Base-by-base conservation (phyloP, 345 rosid species). In the Melaleuca quinquenervia region DNA sequence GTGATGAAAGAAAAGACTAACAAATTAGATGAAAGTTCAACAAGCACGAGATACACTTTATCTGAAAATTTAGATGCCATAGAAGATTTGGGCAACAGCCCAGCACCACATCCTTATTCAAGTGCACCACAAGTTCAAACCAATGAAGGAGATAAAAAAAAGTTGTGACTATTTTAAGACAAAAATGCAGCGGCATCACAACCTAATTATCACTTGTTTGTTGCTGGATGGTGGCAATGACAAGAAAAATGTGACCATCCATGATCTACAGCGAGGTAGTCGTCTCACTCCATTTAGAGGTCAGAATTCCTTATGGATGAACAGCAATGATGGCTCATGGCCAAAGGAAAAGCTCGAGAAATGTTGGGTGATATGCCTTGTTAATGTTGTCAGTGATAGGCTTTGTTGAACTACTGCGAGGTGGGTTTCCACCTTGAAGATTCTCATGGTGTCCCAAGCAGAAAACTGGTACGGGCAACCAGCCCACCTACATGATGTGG, bases 401-500 rank as follows among this genome's bases (percentile, higher is more conserved):
- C 84, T 82, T n/a, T 16, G 45, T n/a, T 11, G 22, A 24, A 13
- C 20, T 24, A 82, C 21, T 54, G 26, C 4, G 0, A 10, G 3
- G 13, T 22, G 1, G 12, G 11, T 82, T 62, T 82, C 78, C 26
- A 21, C 26, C 10, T 12, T 18, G 44, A 27, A 84, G 20, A 41
- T 56, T 26, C 36, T 54, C 27, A 50, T 84, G 32, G 36, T 60
- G n/a, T 58, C 48, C 16, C 41, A 52, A 24, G 3, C 0, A 54
- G 0, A 22, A 0, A 5, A 54, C 0, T 54, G n/a, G 41, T 41
- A 41, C 41, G 4, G 41, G 41, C 2, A 4, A 41, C 41, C 4
- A 41, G 41, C 41, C 41, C 41, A 41, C 4, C 41, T 2, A 41
- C 41, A 41, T 41, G 41, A 41, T 41, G 41, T 41, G 41, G 41